Evolutionary conservation across 768 basidiomycete species (phyloP), one percentile per base, ranked within the genome.

Genomic region (Xerocomus potaroensis): DNA sequence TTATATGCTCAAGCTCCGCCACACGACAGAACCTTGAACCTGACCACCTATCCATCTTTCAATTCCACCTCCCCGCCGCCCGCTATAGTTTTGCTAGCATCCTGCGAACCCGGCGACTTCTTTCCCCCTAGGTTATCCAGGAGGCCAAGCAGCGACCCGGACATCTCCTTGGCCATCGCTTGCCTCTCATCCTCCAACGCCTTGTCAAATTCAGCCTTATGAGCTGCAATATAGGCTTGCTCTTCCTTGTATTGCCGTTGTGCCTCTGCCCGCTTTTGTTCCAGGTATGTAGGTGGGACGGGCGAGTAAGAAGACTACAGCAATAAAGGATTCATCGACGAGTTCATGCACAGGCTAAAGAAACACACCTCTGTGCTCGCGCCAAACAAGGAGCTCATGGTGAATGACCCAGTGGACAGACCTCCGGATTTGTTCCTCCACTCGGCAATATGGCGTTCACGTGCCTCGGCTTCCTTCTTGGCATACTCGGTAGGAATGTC

Each of bases 401-500:
- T 78, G 54, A 76, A 72, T 11, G 64, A 64, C 3, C 69, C 63
- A 32, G 66, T 56, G 3, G 68, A 64, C 23, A 72, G 51, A 33
- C 70, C 72, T 49, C 56, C 66, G 27, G 71, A 63, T 43, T 69
- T 69, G 44, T 61, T 54, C 65, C 84, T 78, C 92, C 91, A 96
- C 56, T 92, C 87, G 45, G 84, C 88, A 9, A 91, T 60, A 53
- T 90, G 84, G 47, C 72, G 75, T 32, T 77, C 74, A 67, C 93
- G 96, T 41, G 80, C 79, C 62, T 87, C 87, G 0, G 82, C 82
- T 67, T 99, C 95, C 52, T 83, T 80, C 70, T 87, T 86, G 30
- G 84, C 92, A 55, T 92, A 97, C 66, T 94, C 94, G 6, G 84
- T 43, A 1, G 93, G 81, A 47, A 99, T 85, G 59, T 97, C 78